Conservation (phyloP, 2,329 filamentous ascomycete genomes). For the Penicillium sp. region DNA sequence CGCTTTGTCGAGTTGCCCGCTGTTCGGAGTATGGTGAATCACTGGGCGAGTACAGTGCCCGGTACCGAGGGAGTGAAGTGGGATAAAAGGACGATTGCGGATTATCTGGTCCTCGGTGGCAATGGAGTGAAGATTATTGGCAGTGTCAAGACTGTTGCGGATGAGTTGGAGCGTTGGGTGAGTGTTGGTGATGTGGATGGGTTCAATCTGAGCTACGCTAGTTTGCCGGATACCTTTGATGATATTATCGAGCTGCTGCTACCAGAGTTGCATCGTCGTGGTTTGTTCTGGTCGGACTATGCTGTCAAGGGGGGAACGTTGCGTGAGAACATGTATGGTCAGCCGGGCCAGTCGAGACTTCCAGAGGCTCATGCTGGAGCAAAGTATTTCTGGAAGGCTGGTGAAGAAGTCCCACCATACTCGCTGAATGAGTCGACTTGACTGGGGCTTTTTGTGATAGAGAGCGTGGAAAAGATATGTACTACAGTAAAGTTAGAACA, state of each 20-base stretch:
- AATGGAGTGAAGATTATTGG: constrained; percentile 41
- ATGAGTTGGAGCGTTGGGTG: constrained; percentile 42
- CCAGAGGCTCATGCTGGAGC: constrained; percentile 40
- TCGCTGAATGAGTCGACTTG: constrained; percentile 10
- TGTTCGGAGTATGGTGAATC: constrained; percentile 49
- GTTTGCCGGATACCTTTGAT: constrained; percentile 39
- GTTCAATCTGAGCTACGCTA: constrained; percentile 40
- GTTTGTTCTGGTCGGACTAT: constrained; percentile 43
- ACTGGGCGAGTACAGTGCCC: constrained; percentile 48
- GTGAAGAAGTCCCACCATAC: constrained; percentile 37
- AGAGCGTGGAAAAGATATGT: neutral
- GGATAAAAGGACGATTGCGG: constrained; percentile 40
- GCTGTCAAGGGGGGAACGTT: constrained; percentile 41
- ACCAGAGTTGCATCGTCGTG: constrained; percentile 37
- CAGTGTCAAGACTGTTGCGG: constrained; percentile 39
- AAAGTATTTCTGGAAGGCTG: constrained; percentile 39
- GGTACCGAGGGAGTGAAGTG: constrained; percentile 44
- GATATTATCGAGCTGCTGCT: constrained; percentile 37
- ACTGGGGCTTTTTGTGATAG: neutral
- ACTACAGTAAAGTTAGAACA: no score
- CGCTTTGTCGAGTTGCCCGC: constrained; percentile 45
- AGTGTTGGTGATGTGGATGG: constrained; percentile 39
- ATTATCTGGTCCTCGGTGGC: constrained; percentile 38
- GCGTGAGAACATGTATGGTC: constrained; percentile 43
- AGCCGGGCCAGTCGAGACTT: constrained; percentile 33